Evolutionary conservation across 495 filamentous ascomycete species (phyloP).

Genomic region (Hypoxylon fragiforme): DNA sequence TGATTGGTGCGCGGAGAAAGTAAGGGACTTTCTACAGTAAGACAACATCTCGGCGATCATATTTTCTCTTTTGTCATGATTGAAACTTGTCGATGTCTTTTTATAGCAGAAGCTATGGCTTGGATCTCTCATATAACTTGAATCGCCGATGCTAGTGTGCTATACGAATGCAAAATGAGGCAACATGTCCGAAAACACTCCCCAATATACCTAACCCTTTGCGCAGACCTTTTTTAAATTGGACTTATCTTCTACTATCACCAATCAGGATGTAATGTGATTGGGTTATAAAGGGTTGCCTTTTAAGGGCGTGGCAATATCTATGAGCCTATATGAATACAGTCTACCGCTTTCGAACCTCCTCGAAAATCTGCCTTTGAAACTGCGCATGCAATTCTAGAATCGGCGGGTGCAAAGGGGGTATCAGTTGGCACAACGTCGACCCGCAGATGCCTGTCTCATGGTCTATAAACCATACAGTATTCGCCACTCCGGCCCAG

Average conservation of each 20-base stretch:
- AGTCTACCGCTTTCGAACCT: neutral
- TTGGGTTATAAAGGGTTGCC: neutral
- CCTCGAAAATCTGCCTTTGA: neutral
- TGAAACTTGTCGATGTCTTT: too few relatives aligned
- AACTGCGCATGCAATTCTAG: neutral
- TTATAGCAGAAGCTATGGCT: too few relatives aligned
- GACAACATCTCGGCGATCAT: neutral
- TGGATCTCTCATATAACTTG: too few relatives aligned
- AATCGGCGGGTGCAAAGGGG: neutral
- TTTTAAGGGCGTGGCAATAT: neutral
- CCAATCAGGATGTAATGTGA: neutral
- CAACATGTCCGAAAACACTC: too few relatives aligned
- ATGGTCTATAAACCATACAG: neutral
- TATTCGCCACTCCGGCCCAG: neutral
- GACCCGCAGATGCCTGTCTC: neutral
- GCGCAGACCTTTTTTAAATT: too few relatives aligned
- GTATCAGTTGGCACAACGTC: neutral
- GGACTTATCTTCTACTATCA: too few relatives aligned
- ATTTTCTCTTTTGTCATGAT: too few relatives aligned
- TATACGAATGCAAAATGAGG: too few relatives aligned
- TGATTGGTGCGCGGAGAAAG: constrained; percentile 41
- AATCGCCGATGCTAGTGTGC: too few relatives aligned
- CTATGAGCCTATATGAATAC: neutral
- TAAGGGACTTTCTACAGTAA: constrained; percentile 8
- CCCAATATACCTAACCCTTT: too few relatives aligned